These are phyloP conservation scores for Geranium incanum DNA, from an alignment of 441 rosid species.

Conservation along the genomic window DNA sequence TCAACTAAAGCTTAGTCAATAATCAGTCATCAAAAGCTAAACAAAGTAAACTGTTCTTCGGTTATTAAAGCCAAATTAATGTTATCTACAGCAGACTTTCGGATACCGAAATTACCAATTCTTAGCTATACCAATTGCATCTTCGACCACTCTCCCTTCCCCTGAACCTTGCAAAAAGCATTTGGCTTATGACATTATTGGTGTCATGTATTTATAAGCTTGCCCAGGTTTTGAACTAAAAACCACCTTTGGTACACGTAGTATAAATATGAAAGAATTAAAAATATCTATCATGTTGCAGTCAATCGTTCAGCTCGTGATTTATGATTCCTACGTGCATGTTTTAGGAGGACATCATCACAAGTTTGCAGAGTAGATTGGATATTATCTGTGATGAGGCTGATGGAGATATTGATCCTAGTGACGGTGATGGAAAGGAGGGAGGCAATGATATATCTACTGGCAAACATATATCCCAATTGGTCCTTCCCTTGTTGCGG, in stretches of 20 bases:
- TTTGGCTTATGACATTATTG: neutral
- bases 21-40: neutral
- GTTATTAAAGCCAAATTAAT: neutral
- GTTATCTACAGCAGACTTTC: neutral
- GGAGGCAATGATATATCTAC: constrained; percentile 24
- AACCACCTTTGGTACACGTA: neutral
- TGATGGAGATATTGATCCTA: constrained; percentile 39
- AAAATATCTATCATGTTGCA: neutral
- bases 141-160: neutral
- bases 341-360: constrained; percentile 68
- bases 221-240: neutral
- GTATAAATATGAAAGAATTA: neutral
- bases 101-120: neutral
- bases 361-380: constrained; percentile 79
- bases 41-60: neutral
- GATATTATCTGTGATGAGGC: constrained; percentile 78
- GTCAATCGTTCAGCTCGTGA: neutral
- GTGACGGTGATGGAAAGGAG: constrained; percentile 26
- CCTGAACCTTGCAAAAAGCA: neutral
- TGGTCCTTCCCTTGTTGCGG: constrained; percentile 45
- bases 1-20: neutral
- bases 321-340: neutral
- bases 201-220: neutral
- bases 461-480: constrained; percentile 37
- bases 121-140: neutral